These are phyloP conservation scores for Nothophoma quercina DNA, from an alignment of 2,329 filamentous ascomycete genomes.

Conservation along the genomic window DNA sequence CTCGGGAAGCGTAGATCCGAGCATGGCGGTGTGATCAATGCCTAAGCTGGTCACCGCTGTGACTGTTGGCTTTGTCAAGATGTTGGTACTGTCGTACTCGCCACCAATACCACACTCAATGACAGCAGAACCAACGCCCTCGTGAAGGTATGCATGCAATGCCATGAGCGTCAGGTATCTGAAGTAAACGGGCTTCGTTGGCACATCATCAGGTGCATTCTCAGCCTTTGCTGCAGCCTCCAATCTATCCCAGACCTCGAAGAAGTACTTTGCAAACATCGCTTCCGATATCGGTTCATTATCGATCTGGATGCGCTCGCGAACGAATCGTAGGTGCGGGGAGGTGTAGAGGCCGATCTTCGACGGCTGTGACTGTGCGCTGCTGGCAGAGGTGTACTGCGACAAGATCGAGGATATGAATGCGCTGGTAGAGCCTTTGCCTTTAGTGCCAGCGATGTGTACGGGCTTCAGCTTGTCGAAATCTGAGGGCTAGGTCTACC, in stretches of 20 bases:
- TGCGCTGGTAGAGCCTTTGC: conserved; percentile 88
- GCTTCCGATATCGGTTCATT: conserved; percentile 72
- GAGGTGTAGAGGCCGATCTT: conserved; percentile 84
- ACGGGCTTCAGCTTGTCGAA: conserved; percentile 69
- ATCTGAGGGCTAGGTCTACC: conserved; percentile 61
- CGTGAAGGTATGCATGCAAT: conserved; percentile 79
- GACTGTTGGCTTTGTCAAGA: conserved; percentile 74
- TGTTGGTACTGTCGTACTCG: conserved; percentile 91
- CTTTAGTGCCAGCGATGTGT: conserved; percentile 92
- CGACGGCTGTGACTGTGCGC: conserved; percentile 47
- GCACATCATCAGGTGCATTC: conserved; percentile 57
- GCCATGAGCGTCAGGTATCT: conserved; percentile 89
- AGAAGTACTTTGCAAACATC: conserved; percentile 79
- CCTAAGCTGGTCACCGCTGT: conserved; percentile 81
- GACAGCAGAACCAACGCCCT: conserved; percentile 79
- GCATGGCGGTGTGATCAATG: conserved; percentile 82
- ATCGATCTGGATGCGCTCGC: conserved; percentile 85
- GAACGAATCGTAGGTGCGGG: conserved; percentile 81
- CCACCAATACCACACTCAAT: conserved; percentile 95
- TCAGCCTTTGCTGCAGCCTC: conserved; percentile 62
- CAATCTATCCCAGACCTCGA: conserved; percentile 79
- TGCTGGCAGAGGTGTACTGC: conserved; percentile 60
- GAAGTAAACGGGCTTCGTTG: conserved; percentile 88
- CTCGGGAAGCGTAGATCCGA: conserved; percentile 78
- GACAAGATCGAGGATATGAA: conserved; percentile 82